Base-by-base conservation (phyloP, 768 basidiomycete species). In the Pisolithus marmoratus region DNA sequence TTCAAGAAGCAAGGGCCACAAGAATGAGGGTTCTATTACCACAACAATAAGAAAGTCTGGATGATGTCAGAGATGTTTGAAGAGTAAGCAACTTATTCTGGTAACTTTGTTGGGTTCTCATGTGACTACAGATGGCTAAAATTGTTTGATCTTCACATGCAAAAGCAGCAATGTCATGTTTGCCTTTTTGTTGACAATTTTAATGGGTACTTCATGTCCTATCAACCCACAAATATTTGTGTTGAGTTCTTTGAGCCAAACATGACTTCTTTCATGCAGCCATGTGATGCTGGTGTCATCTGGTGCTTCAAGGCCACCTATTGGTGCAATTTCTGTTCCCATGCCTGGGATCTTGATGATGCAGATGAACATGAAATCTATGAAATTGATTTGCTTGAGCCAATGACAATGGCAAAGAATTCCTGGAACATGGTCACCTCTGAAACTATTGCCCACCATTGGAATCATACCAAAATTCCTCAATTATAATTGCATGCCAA, bases 251-350 rank as follows among this genome's bases (percentile, higher is more conserved):
- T 54, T 51, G 45, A 49, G 43, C 48, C 71, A 8, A 74, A 74
- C 53, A 43, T 74, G 44, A 75, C 67, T 1, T 54, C 71, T 4
- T 66, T 58, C 58, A 60, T 75, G 29, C 72, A 75, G 50, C 72
- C 69, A 4, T 51, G 56, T 29, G 42, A 54, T 50, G 53, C 49
- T 31, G 54, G 54, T 14, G 51, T 54, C 27, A 54, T 50, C n/a
- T 20, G 20, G 5, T 70, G 73, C 58, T 65, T 71, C 59, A 74
- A 72, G 58, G 71, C 71, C 1, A 56, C 64, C 31, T 74, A 74
- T 49, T 53, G 58, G 3, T 29, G 43, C 3, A 49, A 41, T 3
- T 71, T 70, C 47, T 65, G 63, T 50, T 9, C 34, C 4, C 52
- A 58, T 4, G 65, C 67, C 22, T 52, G 71, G 50, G 62, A 66